Conservation (phyloP, 768 basidiomycete genomes). For the Boletus rubroflammeus region DNA sequence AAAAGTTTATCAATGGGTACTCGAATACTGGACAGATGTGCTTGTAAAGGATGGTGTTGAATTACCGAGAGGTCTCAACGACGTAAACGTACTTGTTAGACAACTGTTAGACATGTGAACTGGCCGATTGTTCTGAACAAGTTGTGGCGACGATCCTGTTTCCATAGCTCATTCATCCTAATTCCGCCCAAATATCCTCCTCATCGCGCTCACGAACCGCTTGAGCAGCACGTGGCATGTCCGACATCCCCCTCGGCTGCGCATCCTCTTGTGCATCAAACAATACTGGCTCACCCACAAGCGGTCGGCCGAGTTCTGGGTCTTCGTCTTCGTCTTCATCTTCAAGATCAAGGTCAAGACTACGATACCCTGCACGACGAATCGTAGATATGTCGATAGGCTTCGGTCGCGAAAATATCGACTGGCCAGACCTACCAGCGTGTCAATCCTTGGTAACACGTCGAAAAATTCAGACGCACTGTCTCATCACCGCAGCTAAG, state of each 20-base stretch:
- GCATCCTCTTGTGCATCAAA: slow-evolving; percentile 54
- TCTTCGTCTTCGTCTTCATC: slow-evolving; percentile 56
- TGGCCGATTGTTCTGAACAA: neutral
- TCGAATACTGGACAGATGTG: neutral
- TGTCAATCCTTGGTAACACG: slow-evolving; percentile 6
- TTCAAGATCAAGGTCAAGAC: slow-evolving; percentile 69
- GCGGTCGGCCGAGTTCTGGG: slow-evolving; percentile 50
- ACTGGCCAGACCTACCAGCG: slow-evolving; percentile 70
- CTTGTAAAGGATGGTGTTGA: neutral
- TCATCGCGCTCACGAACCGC: slow-evolving; percentile 54
- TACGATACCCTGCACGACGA: slow-evolving; percentile 56
- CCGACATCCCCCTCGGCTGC: slow-evolving; percentile 34
- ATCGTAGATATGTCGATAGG: slow-evolving; percentile 79
- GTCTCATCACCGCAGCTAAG: slow-evolving; percentile 88
- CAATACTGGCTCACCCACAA: slow-evolving; percentile 56
- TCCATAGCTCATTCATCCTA: slow-evolving; percentile 37
- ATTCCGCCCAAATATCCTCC: slow-evolving; percentile 71
- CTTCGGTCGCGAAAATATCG: slow-evolving; percentile 82
- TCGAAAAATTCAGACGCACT: slow-evolving; percentile 50
- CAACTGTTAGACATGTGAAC: neutral
- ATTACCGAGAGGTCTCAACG: neutral
- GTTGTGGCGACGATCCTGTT: neutral
- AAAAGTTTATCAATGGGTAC: neutral
- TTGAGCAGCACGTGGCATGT: slow-evolving; percentile 60
- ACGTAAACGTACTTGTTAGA: neutral